Evolutionary conservation across 2,329 filamentous ascomycete genomes (phyloP), one percentile per base, ranked within the genome.

Genomic region (Sarocladiaceae sp.): DNA sequence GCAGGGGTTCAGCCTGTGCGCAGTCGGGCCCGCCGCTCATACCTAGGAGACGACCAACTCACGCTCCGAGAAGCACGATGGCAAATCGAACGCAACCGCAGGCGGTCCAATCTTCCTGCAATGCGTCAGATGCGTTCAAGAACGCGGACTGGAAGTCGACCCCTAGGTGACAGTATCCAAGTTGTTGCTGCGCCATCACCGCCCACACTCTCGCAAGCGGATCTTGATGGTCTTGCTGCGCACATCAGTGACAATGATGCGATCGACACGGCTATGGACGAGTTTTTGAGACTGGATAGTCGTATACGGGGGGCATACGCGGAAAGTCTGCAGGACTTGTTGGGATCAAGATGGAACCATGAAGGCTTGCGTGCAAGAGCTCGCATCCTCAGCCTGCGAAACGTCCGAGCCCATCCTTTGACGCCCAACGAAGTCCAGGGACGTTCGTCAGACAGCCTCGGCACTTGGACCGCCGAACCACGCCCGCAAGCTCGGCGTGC

Each of bases 211-310:
- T n/a, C n/a, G 15, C 5, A 6, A 22, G 4, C 40, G 17, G 22
- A 44, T 10, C 20, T 28, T 11, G 40, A 26, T 5, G 35, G 18
- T 6, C n/a, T 8, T 26, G 10, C 22, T 26, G 40, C 17, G 7
- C 13, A 4, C 17, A 20, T 12, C 15, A 7, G 12, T n/a, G 8
- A 44, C 7, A 20, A 44, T n/a, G 44, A 48, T 33, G 15, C 26
- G 4, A n/a, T 33, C 17, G 44, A 48, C 28, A 18, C n/a, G 7
- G 44, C 44, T 20, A 48, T 48, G 44, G 44, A 48, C 26, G 44
- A 48, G 26, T 48, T 31, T 33, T 17, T 48, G 15, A 29, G 28
- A 33, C 28, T 48, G 26, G 28, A 48, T 15, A 31, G 25, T 10
- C 44, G 20, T 4, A 29, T 4, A 6, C 44, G 44, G 3, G 28